Evolutionary conservation across 768 basidiomycete genomes (phyloP), one percentile per base, ranked within the genome.

Genomic region (Russula vinacea): DNA sequence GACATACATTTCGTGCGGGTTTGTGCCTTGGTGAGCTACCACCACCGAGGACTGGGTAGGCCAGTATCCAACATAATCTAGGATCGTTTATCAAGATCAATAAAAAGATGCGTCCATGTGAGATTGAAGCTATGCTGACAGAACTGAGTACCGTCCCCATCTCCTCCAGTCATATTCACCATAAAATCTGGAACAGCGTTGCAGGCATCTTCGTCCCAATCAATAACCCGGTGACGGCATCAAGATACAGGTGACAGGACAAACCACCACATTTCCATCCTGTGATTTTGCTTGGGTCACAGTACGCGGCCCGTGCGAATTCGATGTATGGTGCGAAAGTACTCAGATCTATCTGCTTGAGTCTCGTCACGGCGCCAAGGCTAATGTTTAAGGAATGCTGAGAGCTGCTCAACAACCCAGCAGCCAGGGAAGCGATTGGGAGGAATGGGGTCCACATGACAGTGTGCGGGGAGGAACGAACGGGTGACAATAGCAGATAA

Each of bases 291-390:
- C 65, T 70, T 2, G 78, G 73, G 5, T 75, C 45, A 65, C 84
- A 85, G 70, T 85, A 85, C 17, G 83, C 80, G 1, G 83, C 84
- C 33, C 81, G 75, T 26, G 84, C 81, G 70, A 85, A 81, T 70
- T 82, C 75, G 0, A 80, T 77, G 58, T 76, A 84, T 11, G 83
- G 82, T 0, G 75, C 73, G 32, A 81, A 75, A n/a, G 64, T 72
- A 13, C 74, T 59, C 49, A 83, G 69, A 56, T 78, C 72, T 0
- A 69, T 52, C 0, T 75, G 14, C 0, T 79, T 58, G 45, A 78
- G 60, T n/a, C 56, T 16, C 14, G 68, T 73, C 56, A 75, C 71
- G 7, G 8, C 16, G 16, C 35, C 37, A 11, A 40, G 39, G 39
- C 32, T 42, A 7, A 26, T 35, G 52, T 64, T 56, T 2, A 50